Evolutionary conservation across 768 basidiomycete species (phyloP), one percentile per base, ranked within the genome.

Genomic region (Filobasidium floriforme): DNA sequence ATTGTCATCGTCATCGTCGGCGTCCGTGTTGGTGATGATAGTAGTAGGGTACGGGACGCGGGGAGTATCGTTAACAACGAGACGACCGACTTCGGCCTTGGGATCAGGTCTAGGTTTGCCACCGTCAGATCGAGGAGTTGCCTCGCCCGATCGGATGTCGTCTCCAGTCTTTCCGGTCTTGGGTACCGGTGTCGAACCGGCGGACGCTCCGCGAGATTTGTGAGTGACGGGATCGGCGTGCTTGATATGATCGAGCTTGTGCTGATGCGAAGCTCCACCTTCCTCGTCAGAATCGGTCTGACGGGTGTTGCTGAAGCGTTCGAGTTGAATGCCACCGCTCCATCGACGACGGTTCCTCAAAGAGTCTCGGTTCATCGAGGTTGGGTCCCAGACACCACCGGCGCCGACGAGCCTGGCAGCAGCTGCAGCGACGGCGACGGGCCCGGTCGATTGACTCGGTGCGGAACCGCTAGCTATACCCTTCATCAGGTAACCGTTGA

Each of bases 401-500:
- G 73, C 73, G 29, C 76, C 78, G 7, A 80, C 77, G 18, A 82
- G 72, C 6, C 78, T 76, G 37, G 80, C 79, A 14, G 76, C 76
- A 5, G 75, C 73, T 32, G 80, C 80, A 49, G 80, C 80, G 22
- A 80, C 80, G 11, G 79, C 79, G 7, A 79, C 77, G 6, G 80
- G 77, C 0, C 76, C 78, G 62, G 77, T 79, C 1, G 77, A 78
- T 49, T 76, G 75, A 63, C 77, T 77, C 1, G 71, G 66, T 18
- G 73, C 75, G 1, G 79, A 78, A 15, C 78, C 77, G 44, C 74
- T 73, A 0, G 81, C 81, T 63, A 82, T 81, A 26, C 82, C 82
- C 79, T 91, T 93, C 66, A 99, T 84, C 18, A 97, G 82, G 75
- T 90, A 97, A 3, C 92, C 93, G 69, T 99, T 99, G 65, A 99